Conservation (phyloP, 2,329 filamentous ascomycete genomes). For the Phyllosticta capitalensis region DNA sequence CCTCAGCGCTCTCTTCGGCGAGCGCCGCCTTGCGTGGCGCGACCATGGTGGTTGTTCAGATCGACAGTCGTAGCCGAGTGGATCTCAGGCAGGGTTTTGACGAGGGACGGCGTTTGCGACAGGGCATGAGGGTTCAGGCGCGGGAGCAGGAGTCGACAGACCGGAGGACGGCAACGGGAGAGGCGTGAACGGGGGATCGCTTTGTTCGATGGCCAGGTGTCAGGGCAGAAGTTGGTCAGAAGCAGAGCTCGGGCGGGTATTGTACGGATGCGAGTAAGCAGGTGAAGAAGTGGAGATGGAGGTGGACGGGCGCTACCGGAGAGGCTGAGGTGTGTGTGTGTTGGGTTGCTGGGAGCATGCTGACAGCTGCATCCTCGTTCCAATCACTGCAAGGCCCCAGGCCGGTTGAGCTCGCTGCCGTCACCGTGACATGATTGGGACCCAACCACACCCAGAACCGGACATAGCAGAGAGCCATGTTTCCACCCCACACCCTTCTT, state of each 20-base stretch:
- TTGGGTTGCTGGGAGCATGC: neutral
- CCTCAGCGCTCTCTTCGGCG: slow-evolving; percentile 58
- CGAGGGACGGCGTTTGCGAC: neutral
- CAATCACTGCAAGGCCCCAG: neutral
- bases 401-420: neutral
- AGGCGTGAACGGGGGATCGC: slow-evolving; percentile 9
- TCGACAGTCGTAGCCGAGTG: slow-evolving; percentile 13
- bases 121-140: neutral
- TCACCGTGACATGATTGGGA: neutral
- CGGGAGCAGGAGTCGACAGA: neutral
- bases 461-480: neutral
- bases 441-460: neutral
- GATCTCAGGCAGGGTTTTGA: neutral
- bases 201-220: slow-evolving; percentile 4
- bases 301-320: neutral
- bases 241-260: neutral
- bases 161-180: neutral
- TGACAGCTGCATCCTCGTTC: neutral
- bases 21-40: slow-evolving; percentile 47
- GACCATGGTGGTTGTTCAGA: slow-evolving; percentile 35
- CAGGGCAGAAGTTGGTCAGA: neutral
- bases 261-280: neutral
- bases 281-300: neutral
- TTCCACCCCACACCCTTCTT: neutral
- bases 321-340: neutral